A percentile compares a stretch with the other conserved stretches of the same genome.
phyloP scores from a whole-genome alignment of 345 rosid genomes.

The Streptanthus diversifolius region DNA sequence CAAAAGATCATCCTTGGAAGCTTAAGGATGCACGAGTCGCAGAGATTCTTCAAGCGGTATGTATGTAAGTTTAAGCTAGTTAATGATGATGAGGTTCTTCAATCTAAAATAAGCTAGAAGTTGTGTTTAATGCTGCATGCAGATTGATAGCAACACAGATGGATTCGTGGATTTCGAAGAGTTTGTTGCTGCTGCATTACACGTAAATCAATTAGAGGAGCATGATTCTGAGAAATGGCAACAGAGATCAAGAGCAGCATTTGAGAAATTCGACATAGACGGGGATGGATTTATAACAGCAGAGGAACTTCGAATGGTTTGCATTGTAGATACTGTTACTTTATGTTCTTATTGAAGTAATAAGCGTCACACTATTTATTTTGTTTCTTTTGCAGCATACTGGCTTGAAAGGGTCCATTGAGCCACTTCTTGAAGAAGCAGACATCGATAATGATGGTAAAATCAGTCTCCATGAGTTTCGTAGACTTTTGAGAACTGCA shows the following conservation, averaged over 20 bases:
- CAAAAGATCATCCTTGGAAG: conserved; percentile 97
- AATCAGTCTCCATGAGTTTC: conserved; percentile 86
- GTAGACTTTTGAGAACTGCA: conserved; percentile 85
- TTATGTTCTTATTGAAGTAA: background rate
- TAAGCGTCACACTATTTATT: background rate
- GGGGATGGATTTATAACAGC: conserved; percentile 90
- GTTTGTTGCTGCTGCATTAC: conserved; percentile 93
- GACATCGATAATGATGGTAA: conserved; percentile 92
- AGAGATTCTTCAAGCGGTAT: conserved; percentile 91
- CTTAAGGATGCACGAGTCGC: conserved; percentile 78
- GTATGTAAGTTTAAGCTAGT: background rate
- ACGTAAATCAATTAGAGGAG: conserved; percentile 85
- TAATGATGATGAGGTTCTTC: too few relatives aligned
- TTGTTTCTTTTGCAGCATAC: conserved; percentile 54
- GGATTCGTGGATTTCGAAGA: conserved; percentile 93
- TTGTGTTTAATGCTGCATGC: conserved; percentile 11
- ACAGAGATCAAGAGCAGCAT: conserved; percentile 71
- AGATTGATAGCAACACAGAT: conserved; percentile 97
- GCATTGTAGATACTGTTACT: background rate
- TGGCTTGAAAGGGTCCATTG: conserved; percentile 81
- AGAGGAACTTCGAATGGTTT: conserved; percentile 86
- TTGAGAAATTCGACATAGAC: conserved; percentile 91
- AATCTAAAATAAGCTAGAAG: background rate
- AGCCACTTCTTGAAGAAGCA: conserved; percentile 94
- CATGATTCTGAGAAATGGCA: conserved; percentile 92